Evolutionary conservation across 139 green algal species (phyloP).

Genomic region (Chara braunii): DNA sequence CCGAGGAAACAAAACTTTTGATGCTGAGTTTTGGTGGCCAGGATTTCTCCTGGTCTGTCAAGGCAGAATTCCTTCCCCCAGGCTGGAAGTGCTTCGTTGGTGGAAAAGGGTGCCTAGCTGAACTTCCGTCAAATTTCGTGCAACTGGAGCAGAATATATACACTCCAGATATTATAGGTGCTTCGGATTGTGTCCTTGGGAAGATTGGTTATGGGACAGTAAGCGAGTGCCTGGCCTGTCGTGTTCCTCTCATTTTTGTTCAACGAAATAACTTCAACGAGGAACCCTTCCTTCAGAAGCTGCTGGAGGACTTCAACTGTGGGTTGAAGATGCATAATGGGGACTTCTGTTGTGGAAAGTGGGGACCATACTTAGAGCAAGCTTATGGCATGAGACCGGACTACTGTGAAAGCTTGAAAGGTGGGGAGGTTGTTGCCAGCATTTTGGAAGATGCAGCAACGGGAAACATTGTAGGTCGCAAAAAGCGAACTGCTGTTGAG

Average conservation of each 20-base stretch:
- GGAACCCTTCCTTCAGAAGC: slow-evolving; percentile 62
- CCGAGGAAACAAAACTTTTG: slow-evolving; percentile 33
- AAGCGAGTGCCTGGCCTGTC: slow-evolving; percentile 50
- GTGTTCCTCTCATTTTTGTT: slow-evolving; percentile 60
- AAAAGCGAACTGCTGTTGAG: not conserved
- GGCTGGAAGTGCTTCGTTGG: slow-evolving; percentile 61
- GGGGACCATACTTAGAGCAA: slow-evolving; percentile 52
- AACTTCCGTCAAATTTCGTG: too few species aligned
- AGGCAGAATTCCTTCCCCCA: slow-evolving; percentile 44
- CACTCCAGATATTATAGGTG: slow-evolving; percentile 52
- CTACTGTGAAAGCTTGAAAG: slow-evolving; percentile 39
- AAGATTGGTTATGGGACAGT: slow-evolving; percentile 67
- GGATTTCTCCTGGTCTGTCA: slow-evolving; percentile 40
- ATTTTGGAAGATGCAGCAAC: slow-evolving; percentile 12
- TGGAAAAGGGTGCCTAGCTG: too few species aligned
- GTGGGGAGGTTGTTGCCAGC: slow-evolving; percentile 21
- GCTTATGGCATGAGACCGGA: slow-evolving; percentile 33
- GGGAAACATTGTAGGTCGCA: slow-evolving; percentile 4
- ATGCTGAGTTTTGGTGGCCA: slow-evolving; percentile 52
- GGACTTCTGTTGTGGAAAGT: slow-evolving; percentile 57
- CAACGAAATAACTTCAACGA: slow-evolving; percentile 63
- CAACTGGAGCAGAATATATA: too few species aligned
- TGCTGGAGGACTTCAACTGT: slow-evolving; percentile 44
- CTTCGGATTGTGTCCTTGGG: slow-evolving; percentile 56
- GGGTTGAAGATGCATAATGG: slow-evolving; percentile 53